Conservation (phyloP, 2,329 filamentous ascomycete genomes). For the Aspergillus neoniger region DNA sequence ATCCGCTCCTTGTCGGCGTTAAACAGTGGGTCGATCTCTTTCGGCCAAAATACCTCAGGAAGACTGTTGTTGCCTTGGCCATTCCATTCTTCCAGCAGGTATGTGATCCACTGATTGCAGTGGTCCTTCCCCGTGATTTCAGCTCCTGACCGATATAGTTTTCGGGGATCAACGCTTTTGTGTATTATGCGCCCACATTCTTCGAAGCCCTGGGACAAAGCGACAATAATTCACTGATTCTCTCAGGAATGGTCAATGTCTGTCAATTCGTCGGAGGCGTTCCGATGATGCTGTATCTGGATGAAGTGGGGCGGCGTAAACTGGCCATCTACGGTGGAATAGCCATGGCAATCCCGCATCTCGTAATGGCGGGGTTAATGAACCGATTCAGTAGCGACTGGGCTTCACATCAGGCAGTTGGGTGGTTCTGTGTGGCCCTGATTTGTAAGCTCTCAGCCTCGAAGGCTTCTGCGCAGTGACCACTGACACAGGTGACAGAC, state of each 20-base stretch:
- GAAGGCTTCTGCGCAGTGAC: background rate
- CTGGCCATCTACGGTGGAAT: conserved; percentile 34
- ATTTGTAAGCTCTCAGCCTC: conserved; percentile 7
- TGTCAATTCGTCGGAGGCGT: conserved; percentile 35
- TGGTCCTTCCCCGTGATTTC: background rate
- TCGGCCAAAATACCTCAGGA: background rate
- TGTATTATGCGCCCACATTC: conserved; percentile 53
- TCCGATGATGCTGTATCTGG: conserved; percentile 31
- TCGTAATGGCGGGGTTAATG: conserved; percentile 33
- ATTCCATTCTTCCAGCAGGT: conserved; percentile 48
- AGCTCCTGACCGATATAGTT: conserved; percentile 29
- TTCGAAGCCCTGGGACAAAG: conserved; percentile 47
- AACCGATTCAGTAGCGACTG: conserved; percentile 26
- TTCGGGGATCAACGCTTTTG: conserved; percentile 48
- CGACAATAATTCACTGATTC: conserved; percentile 30
- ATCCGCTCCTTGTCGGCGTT: background rate
- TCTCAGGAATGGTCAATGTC: conserved; percentile 40
- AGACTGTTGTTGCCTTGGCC: conserved; percentile 34
- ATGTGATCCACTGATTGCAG: background rate
- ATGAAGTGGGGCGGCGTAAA: conserved; percentile 34
- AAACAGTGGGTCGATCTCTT: background rate
- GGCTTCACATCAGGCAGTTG: conserved; percentile 25
- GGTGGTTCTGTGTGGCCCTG: conserved; percentile 24
- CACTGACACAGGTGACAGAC: background rate
- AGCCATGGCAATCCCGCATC: conserved; percentile 31